Conservation (phyloP, 208 protist genomes). For the Paratrypanosoma confusum region DNA sequence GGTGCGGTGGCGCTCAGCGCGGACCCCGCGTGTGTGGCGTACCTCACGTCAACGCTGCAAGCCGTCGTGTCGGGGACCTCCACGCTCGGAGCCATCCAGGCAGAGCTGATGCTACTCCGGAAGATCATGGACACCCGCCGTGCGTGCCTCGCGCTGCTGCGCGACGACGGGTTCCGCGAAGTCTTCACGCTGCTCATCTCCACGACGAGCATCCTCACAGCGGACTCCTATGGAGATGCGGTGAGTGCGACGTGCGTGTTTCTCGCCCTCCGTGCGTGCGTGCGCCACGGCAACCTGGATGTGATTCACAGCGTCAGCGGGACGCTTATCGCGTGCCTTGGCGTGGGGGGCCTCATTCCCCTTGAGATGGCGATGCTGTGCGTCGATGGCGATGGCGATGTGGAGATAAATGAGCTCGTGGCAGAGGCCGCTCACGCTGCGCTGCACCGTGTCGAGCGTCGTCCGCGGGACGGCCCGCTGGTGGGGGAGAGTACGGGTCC, state of each 20-base stretch:
- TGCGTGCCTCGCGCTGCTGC: conserved; percentile 2
- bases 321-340: conserved; percentile 17
- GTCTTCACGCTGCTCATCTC: conserved; percentile 28
- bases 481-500: too few species aligned
- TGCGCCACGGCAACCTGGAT: conserved; percentile 11
- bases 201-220: conserved; percentile 10
- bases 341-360: conserved; percentile 20
- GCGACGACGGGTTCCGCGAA: conserved; percentile 16
- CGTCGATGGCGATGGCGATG: neutral
- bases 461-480: neutral
- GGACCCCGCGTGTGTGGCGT: conserved; percentile 19
- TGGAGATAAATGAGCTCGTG: neutral
- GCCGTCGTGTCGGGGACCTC: conserved; percentile 22
- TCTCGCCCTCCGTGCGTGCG: conserved; percentile 23
- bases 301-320: conserved; percentile 27
- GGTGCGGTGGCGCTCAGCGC: conserved; percentile 11
- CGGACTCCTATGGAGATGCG: conserved; percentile 2
- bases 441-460: conserved; percentile 6
- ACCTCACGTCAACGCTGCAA: conserved; percentile 15
- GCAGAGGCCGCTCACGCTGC: conserved; percentile 1
- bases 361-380: conserved; percentile 41
- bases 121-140: conserved; percentile 17
- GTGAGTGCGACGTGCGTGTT: conserved; percentile 13
- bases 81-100: conserved; percentile 9
- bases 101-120: conserved; percentile 27